phyloP scores from a whole-genome alignment of 495 filamentous ascomycete species.

The Sordaria brevicollis region DNA sequence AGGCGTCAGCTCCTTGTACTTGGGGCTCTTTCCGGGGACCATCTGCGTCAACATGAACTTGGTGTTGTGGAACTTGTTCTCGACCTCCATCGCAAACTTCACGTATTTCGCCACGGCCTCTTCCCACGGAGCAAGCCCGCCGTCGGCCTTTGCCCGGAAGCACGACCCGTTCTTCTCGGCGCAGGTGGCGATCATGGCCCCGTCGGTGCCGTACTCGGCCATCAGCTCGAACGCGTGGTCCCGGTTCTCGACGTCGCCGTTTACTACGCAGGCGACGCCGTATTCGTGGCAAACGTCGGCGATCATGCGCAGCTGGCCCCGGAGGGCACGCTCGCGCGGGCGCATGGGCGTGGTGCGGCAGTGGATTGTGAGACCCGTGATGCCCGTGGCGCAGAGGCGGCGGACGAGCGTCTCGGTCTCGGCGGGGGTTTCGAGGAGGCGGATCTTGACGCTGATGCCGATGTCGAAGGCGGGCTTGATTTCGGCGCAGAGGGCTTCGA shows the following conservation, averaged over 20 bases:
- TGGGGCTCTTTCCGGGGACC: slow-evolving; percentile 64
- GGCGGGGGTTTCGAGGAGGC: slow-evolving; percentile 66
- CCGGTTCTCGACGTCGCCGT: slow-evolving; percentile 73
- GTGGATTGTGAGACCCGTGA: slow-evolving; percentile 85
- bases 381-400: slow-evolving; percentile 69
- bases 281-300: slow-evolving; percentile 63
- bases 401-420: slow-evolving; percentile 65
- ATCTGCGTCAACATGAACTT: slow-evolving; percentile 81
- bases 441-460: slow-evolving; percentile 91
- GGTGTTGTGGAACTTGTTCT: slow-evolving; percentile 83
- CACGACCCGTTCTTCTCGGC: slow-evolving; percentile 83
- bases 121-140: slow-evolving; percentile 57
- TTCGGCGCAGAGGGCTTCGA: slow-evolving; percentile 68
- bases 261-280: slow-evolving; percentile 86
- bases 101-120: slow-evolving; percentile 70
- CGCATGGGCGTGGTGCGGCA: slow-evolving; percentile 96
- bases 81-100: slow-evolving; percentile 54
- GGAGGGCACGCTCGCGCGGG: slow-evolving; percentile 74
- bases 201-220: slow-evolving; percentile 70
- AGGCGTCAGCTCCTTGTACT: slow-evolving; percentile 41
- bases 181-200: slow-evolving; percentile 90
- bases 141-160: slow-evolving; percentile 57
- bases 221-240: slow-evolving; percentile 58
- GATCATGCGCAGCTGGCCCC: slow-evolving; percentile 77
- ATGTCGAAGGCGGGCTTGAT: slow-evolving; percentile 67